Conservation (phyloP, 805 yeast species). For the Metschnikowia noctiluminum region DNA sequence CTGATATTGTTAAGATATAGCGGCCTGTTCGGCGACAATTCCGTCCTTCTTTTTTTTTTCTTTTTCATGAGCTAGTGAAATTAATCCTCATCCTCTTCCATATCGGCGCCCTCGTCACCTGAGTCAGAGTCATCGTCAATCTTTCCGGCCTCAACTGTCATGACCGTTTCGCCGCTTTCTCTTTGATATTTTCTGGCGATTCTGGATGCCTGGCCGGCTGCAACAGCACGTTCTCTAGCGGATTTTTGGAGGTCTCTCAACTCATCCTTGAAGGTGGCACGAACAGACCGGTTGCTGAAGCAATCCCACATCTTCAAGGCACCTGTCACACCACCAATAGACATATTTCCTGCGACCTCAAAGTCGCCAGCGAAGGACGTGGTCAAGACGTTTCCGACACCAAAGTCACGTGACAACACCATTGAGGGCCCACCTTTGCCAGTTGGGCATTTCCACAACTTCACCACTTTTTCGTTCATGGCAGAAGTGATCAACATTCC, state of each 20-base stretch:
- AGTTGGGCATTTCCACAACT: slow-evolving; percentile 77
- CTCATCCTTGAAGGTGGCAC: slow-evolving; percentile 62
- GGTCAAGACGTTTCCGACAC: slow-evolving; percentile 87
- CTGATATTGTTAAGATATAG: no score
- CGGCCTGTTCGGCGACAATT: no score
- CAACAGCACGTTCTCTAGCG: slow-evolving; percentile 57
- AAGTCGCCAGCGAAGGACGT: slow-evolving; percentile 81
- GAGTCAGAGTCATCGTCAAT: slow-evolving; percentile 54
- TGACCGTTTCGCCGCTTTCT: slow-evolving; percentile 49
- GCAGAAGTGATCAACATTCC: slow-evolving; percentile 85
- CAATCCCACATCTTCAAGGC: slow-evolving; percentile 91
- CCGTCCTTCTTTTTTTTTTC: no score
- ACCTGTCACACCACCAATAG: slow-evolving; percentile 83
- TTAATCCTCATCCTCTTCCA: slow-evolving; percentile 7
- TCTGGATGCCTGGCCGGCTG: slow-evolving; percentile 62
- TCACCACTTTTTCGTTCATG: slow-evolving; percentile 82
- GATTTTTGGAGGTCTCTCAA: slow-evolving; percentile 49
- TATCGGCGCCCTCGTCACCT: slow-evolving; percentile 44
- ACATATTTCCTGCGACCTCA: slow-evolving; percentile 80
- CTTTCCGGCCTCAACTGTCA: slow-evolving; percentile 62
- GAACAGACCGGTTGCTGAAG: slow-evolving; percentile 75
- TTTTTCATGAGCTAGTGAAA: no score
- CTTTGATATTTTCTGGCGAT: slow-evolving; percentile 68
- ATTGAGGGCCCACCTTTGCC: slow-evolving; percentile 63
- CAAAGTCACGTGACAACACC: slow-evolving; percentile 88